Percentiles rank a stretch among this genome's conserved stretches.
phyloP scores from a whole-genome alignment of 345 rosid genomes.

The Camelina neglecta region DNA sequence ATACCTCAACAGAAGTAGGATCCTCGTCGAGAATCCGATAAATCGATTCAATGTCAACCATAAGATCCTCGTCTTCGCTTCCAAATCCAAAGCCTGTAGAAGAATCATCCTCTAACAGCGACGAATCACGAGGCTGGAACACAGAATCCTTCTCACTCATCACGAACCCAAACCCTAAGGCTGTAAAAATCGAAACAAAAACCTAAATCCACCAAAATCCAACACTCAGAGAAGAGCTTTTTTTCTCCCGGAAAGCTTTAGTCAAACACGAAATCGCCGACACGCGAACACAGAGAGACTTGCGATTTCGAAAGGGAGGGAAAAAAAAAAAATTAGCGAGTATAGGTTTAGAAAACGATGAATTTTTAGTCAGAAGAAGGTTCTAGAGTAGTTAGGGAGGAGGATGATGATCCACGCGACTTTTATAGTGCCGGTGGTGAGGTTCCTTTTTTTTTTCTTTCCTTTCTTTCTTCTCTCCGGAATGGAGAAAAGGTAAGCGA shows the following conservation, averaged over 20 bases:
- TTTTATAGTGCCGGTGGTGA: conserved; percentile 29
- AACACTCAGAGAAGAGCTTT: not conserved
- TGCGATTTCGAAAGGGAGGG: not conserved
- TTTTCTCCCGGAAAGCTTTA: not conserved
- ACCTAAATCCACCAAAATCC: not conserved
- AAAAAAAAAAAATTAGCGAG: not conserved
- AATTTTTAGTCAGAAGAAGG: not conserved
- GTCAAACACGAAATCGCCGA: conserved; percentile 19
- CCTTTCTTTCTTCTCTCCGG: not conserved
- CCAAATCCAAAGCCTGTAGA: conserved; percentile 9
- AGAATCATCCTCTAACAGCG: conserved; percentile 20
- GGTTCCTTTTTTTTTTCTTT: not conserved
- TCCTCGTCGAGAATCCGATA: conserved; percentile 41
- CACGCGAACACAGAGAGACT: not conserved
- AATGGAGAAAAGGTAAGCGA: not conserved
- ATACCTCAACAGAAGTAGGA: conserved; percentile 45
- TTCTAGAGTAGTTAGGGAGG: conserved; percentile 12
- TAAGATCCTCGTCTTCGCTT: conserved; percentile 22
- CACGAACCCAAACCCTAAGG: conserved; percentile 32
- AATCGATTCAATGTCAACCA: conserved; percentile 42
- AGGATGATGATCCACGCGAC: conserved; percentile 14
- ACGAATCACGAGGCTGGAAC: conserved; percentile 13
- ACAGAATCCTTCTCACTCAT: conserved; percentile 38
- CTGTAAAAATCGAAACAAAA: not conserved
- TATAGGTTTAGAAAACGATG: not conserved